Base-by-base conservation (phyloP, 148 eudicot species). In the Nepenthes mirabilis region DNA sequence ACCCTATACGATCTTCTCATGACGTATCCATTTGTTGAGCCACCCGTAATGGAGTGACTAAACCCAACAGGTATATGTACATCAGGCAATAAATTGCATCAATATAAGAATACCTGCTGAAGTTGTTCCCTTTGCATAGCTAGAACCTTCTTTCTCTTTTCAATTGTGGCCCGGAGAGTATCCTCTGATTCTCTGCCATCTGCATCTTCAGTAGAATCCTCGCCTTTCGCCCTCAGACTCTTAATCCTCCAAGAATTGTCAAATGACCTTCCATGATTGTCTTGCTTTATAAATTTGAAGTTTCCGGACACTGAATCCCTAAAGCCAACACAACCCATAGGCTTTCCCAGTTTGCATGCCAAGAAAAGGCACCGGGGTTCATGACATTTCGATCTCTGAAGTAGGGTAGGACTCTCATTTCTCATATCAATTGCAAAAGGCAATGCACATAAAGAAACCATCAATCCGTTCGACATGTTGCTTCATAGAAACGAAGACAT, bases 61-160 rank as follows among this genome's bases (percentile, higher is more conserved):
- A 23, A 23, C 23, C 23, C 23, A 23, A 23, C 23, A 23, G 0
- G 23, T 12, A 6, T n/a, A 50, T 50, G 11, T n/a, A 11, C 53
- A 1, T 50, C 3, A 50, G 14, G 1, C 14, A 50, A 10, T 11
- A 7, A 63, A 53, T 54, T 7, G 37, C 40, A 56, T 4, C 45
- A 40, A 1, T 11, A 55, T 36, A 40, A 40, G 45, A 40, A 32
- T 56, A 91, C 97, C 89, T 84, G 89, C 57, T 82, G 67, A 55
- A 85, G 74, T 49, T 88, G 74, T 67, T 79, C 77, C 43, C 59
- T 84, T 62, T 88, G 96, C 70, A 79, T 77, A n/a, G 88, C 89
- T 11, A 89, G 57, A 64, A 82, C 85, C 75, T 82, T 86, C 70
- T 83, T 84, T 65, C 91, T 83, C 77, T 83, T 93, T 54, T 93